Evolutionary conservation across 768 basidiomycete genomes (phyloP), one percentile per base, ranked within the genome.

Genomic region (Boletus edulis): DNA sequence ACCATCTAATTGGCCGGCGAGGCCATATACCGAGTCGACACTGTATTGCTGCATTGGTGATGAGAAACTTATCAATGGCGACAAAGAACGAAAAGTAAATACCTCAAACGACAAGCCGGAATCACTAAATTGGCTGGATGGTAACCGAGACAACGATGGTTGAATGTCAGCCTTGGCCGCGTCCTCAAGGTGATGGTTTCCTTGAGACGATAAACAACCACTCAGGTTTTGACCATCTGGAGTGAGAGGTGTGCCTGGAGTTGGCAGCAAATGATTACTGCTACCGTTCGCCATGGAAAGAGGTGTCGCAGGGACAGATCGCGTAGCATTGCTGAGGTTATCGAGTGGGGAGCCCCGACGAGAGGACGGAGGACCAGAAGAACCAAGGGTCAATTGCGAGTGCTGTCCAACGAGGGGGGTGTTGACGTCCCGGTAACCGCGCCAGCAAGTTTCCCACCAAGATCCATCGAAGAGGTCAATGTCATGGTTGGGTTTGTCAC

Each of bases 221-320:
- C 80, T 85, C 67, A 86, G 60, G 18, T 67, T 73, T 62, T 85
- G 84, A 14, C 76, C 60, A 45, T 89, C 87, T 15, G 80, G 81
- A 37, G 81, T 81, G 35, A 81, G 77, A 17, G 90, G 88, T 14
- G 80, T 80, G 11, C 77, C 77, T 8, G 87, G 85, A 5, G 84
- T 80, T 73, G 87, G 89, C 58, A 84, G 64, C 42, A 87, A 69
- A 66, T 81, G 79, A 12, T 74, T 63, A 5, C 72, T 71, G n/a
- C 60, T 64, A 40, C 76, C 76, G 42, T 76, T 78, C 14, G 82
- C 61, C n/a, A 86, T 71, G 10, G 74, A 73, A 8, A 91, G 70
- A 18, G 91, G 91, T 4, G 91, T 92, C 2, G 87, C 89, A 46
- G 91, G 91, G 20, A 93, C 91, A 40, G 91, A 93, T 53, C 90